phyloP scores from a whole-genome alignment of 2,329 filamentous ascomycete species.

The Hypoxylon sp. region DNA sequence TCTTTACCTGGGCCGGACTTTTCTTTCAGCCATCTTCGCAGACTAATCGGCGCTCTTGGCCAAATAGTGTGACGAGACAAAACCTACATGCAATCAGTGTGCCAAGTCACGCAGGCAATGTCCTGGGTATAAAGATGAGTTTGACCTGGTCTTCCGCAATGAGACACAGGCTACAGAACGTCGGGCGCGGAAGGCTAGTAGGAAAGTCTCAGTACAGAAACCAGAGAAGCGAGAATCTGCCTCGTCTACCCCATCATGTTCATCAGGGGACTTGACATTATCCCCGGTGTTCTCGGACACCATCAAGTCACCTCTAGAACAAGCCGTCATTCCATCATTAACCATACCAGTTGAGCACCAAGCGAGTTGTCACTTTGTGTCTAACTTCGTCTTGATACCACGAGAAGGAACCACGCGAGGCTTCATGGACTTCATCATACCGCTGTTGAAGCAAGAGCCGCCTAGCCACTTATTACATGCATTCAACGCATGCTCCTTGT shows the following conservation, averaged over 20 bases:
- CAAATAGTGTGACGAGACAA: conserved; percentile 75
- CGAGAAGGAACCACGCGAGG: conserved; percentile 66
- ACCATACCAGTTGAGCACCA: conserved; percentile 67
- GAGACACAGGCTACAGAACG: conserved; percentile 78
- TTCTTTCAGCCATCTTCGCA: neutral
- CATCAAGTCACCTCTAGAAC: conserved; percentile 44
- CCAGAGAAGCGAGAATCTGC: conserved; percentile 46
- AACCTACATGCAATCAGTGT: conserved; percentile 76
- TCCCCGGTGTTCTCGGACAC: conserved; percentile 48
- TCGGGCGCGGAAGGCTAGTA: conserved; percentile 70
- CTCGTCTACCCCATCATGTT: conserved; percentile 17
- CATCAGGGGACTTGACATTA: conserved; percentile 36
- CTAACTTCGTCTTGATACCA: conserved; percentile 72
- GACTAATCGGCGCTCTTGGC: conserved; percentile 39
- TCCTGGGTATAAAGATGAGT: conserved; percentile 78
- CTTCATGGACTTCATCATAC: conserved; percentile 72
- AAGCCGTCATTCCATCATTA: conserved; percentile 56
- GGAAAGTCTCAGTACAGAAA: conserved; percentile 61
- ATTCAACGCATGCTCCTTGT: conserved; percentile 72
- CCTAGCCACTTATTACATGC: conserved; percentile 68
- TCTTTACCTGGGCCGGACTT: conserved; percentile 5
- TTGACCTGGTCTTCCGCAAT: conserved; percentile 80
- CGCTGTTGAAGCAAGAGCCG: conserved; percentile 65
- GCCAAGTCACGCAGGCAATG: conserved; percentile 74
- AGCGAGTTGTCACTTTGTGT: conserved; percentile 71